Percentiles rank a stretch among this genome's conserved stretches.
These are phyloP conservation scores for Hygrocybe coccinea DNA, from an alignment of 768 basidiomycete species.

Conservation along the genomic window DNA sequence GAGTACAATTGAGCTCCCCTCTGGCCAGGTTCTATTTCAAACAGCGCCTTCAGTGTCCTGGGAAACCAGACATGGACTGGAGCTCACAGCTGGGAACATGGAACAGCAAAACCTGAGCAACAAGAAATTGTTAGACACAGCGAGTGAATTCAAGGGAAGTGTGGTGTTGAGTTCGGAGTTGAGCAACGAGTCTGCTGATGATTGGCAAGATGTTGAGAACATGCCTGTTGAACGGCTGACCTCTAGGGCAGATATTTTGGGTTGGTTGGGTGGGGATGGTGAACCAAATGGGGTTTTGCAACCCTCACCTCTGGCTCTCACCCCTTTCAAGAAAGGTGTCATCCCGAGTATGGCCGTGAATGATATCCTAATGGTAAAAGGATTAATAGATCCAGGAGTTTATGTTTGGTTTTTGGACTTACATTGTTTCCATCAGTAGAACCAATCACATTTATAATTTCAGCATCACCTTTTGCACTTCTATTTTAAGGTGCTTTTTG, in stretches of 20 bases:
- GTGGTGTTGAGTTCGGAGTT: background rate
- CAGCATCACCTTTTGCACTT: background rate
- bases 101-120: background rate
- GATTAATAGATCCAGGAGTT: conserved; percentile 9
- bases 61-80: background rate
- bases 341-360: conserved; percentile 11
- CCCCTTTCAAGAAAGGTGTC: conserved; percentile 2
- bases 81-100: background rate
- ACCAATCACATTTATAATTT: background rate
- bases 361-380: conserved; percentile 15
- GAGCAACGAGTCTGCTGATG: background rate
- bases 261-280: background rate
- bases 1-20: background rate
- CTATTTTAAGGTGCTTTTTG: too few relatives aligned
- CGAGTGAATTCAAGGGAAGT: background rate
- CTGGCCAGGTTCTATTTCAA: background rate
- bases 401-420: conserved; percentile 7
- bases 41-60: background rate
- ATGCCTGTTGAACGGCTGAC: background rate
- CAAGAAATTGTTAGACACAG: background rate
- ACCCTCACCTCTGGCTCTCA: background rate
- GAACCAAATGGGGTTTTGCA: background rate
- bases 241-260: background rate
- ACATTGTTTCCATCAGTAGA: background rate
- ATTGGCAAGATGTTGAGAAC: background rate